Percentiles rank a stretch among this genome's conserved stretches.
These are phyloP conservation scores for Aspergillus sergii DNA, from an alignment of 2,329 filamentous ascomycete genomes.

Conservation along the genomic window DNA sequence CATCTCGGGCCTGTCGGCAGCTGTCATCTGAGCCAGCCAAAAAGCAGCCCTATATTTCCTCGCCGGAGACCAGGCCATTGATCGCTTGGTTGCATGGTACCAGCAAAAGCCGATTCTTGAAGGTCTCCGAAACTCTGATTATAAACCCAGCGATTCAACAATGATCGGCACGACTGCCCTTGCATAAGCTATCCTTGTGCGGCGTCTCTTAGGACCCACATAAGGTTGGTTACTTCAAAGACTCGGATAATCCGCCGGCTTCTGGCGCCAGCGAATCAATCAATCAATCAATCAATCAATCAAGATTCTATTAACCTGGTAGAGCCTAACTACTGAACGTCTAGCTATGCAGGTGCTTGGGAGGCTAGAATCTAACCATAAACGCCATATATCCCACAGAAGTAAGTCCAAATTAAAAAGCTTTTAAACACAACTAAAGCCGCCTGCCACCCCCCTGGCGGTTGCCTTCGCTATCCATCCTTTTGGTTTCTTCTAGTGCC, in stretches of 20 bases:
- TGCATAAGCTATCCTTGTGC: neutral
- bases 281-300: neutral
- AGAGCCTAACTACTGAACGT: neutral
- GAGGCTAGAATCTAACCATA: no score
- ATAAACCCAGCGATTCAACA: neutral
- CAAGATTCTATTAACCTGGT: neutral
- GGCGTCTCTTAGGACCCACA: no score
- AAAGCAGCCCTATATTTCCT: neutral
- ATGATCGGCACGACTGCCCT: neutral
- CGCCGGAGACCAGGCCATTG: neutral
- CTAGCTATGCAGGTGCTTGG: no score
- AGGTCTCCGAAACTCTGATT: neutral
- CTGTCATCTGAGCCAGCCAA: neutral
- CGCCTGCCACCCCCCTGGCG: neutral
- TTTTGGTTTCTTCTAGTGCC: no score
- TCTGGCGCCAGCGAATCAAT: neutral
- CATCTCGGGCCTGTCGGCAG: neutral
- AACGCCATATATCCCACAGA: no score
- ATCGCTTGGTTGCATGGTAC: neutral
- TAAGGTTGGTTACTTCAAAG: no score
- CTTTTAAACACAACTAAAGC: neutral
- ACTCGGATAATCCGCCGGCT: neutral
- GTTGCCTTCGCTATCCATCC: no score
- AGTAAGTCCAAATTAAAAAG: no score
- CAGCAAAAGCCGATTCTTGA: neutral